A percentile compares a stretch with the other conserved stretches of the same genome.
phyloP scores from a whole-genome alignment of 2,329 filamentous ascomycete genomes.

The Talaromyces pinophilus region DNA sequence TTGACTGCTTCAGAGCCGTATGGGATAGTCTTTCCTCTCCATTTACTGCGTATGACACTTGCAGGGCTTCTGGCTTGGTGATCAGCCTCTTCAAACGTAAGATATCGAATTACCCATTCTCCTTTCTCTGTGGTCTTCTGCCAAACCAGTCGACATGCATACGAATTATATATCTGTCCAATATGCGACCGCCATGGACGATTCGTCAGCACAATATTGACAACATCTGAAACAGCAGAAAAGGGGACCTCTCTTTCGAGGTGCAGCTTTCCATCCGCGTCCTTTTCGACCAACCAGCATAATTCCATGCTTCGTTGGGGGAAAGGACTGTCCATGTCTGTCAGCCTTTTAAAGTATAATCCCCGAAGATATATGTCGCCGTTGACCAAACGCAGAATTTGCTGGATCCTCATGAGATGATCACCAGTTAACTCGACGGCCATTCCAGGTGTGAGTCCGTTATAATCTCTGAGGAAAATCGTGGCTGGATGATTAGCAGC shows the following conservation, averaged over 20 bases:
- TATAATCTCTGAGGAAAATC: background rate
- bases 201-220: slow-evolving; percentile 60
- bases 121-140: slow-evolving; percentile 31
- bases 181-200: slow-evolving; percentile 28
- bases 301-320: slow-evolving; percentile 49
- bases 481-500: background rate
- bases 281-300: slow-evolving; percentile 44
- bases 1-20: slow-evolving; percentile 33
- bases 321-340: slow-evolving; percentile 38
- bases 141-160: slow-evolving; percentile 35
- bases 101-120: slow-evolving; percentile 34
- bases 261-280: slow-evolving; percentile 24
- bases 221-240: slow-evolving; percentile 40
- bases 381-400: slow-evolving; percentile 35
- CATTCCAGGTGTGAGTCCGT: slow-evolving; percentile 30
- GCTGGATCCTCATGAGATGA: slow-evolving; percentile 45
- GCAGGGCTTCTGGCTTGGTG: slow-evolving; percentile 23
- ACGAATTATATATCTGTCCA: slow-evolving; percentile 27
- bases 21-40: slow-evolving; percentile 36
- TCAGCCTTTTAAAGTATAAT: slow-evolving; percentile 37
- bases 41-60: slow-evolving; percentile 31
- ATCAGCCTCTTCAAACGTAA: slow-evolving; percentile 36
- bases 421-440: slow-evolving; percentile 42
- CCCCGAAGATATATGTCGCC: slow-evolving; percentile 41
- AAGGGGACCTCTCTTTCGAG: slow-evolving; percentile 44